Base-by-base conservation (phyloP, 192 early-diverging fungal genomes). In the Coemansia sp. region DNA sequence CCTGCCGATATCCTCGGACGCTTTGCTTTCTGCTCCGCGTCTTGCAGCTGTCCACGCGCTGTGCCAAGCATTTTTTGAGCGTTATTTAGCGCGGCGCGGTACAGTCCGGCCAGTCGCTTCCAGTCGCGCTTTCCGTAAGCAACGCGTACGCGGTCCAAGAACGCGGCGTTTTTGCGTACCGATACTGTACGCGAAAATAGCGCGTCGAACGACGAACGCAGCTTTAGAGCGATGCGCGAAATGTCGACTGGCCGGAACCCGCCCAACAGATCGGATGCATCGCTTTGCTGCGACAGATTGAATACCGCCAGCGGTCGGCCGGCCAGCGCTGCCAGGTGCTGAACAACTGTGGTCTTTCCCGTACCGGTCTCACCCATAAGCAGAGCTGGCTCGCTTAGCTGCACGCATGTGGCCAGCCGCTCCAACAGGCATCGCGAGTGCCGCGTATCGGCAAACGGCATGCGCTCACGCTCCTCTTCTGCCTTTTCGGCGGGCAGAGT, bases 321-420 rank as follows among this genome's bases (percentile, higher is more conserved):
- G 43, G 91, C 76, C 59, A 94, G 72, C 23, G 86, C 78, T 7
- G 97, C 95, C 23, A 99, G 83, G 47, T 92, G 88, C 77, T 99
- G 97, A 14, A 99, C 90, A 6, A 93, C 89, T 0, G 96, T 94
- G 0, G 97, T 99, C 82, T 99, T 99, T 55, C 97, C 97, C 6
- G 94, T 94, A 57, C 97, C 97, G 0, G 97, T 99, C 67, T 99
- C 97, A 54, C 97, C 97, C 4, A 96, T 89, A 12, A 99, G 82
- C 25, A 99, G 72, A 0, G 93, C 86, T 11, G 96, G 94, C 67
- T 97, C 95, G 21, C 84, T 85, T 61, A 93, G 77, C 56, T 85
- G 81, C 19, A 93, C 87, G 61, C 87, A 88, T 5, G 92, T 87
- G 11, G 95, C 92, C 19, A 99, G 77, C 53, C 87, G 85, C 71